A percentile compares a stretch with the other conserved stretches of the same genome.
phyloP scores from a whole-genome alignment of 2,329 filamentous ascomycete species.

The Boeremia lycopersici region DNA sequence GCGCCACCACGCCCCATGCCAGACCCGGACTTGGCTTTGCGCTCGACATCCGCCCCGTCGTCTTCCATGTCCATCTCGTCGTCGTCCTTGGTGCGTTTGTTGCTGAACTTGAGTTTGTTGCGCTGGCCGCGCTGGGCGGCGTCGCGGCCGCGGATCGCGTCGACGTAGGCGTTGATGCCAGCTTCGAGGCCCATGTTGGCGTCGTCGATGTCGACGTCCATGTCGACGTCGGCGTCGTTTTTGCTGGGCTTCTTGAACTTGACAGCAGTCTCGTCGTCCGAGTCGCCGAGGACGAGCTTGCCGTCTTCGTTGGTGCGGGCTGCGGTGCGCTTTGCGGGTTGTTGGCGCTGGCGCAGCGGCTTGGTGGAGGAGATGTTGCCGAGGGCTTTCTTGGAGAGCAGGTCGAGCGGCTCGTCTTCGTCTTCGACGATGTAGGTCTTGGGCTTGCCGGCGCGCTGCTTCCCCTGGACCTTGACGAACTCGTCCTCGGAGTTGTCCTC shows the following conservation, averaged over 20 bases:
- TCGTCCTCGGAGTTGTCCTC: constrained; percentile 52
- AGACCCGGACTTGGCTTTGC: constrained; percentile 44
- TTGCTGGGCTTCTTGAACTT: constrained; percentile 42
- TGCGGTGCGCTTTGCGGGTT: constrained; percentile 48
- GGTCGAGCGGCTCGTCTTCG: constrained; percentile 91
- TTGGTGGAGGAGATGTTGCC: constrained; percentile 93
- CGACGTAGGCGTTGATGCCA: constrained; percentile 66
- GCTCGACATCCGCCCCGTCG: constrained; percentile 44
- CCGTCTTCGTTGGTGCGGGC: constrained; percentile 71
- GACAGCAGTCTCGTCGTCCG: constrained; percentile 49
- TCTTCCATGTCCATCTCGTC: constrained; percentile 57
- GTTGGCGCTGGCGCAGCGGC: constrained; percentile 68
- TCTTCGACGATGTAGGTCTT: constrained; percentile 88
- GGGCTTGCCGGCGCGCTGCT: constrained; percentile 43
- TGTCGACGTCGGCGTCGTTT: constrained; percentile 42
- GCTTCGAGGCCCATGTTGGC: constrained; percentile 51
- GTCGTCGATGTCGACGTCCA: constrained; percentile 66
- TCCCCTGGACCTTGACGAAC: constrained; percentile 41
- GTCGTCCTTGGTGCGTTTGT: constrained; percentile 52
- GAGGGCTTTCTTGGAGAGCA: constrained; percentile 85
- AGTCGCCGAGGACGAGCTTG: constrained; percentile 74
- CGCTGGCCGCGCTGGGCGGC: constrained; percentile 63
- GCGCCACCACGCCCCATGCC: constrained; percentile 35
- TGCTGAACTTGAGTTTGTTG: constrained; percentile 66
- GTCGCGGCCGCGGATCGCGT: constrained; percentile 65